Evolutionary conservation across 371 early-diverging fungal genomes (phyloP).

Genomic region (Fennellomyces sp.): DNA sequence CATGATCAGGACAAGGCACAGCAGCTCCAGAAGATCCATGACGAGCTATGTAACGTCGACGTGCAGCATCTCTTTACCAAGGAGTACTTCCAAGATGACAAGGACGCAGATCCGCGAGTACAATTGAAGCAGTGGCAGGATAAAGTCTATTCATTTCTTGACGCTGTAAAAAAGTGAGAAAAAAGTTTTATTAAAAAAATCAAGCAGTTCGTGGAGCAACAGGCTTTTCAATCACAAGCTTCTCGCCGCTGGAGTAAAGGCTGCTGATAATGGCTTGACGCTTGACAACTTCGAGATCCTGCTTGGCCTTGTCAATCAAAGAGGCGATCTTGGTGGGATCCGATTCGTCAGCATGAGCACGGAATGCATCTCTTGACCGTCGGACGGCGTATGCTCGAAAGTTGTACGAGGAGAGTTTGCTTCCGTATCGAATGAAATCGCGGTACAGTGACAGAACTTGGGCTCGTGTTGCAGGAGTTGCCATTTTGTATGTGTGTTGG

Average conservation of each 20-base stretch:
- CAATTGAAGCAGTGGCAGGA: conserved; percentile 5
- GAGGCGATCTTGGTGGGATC: conserved; percentile 57
- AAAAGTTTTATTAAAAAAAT: not conserved
- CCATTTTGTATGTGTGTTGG: conserved; percentile 9
- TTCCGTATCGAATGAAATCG: conserved; percentile 62
- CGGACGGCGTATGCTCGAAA: conserved; percentile 74
- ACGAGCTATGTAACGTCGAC: conserved; percentile 35
- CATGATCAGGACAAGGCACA: conserved; percentile 23
- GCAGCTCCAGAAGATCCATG: conserved; percentile 23
- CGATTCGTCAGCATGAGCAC: conserved; percentile 56
- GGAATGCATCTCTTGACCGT: conserved; percentile 70
- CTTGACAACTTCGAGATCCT: conserved; percentile 64
- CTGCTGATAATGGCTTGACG: conserved; percentile 69
- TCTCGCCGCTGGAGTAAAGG: conserved; percentile 57
- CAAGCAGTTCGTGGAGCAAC: conserved; percentile 5
- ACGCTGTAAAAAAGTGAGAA: not conserved
- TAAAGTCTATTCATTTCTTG: not conserved
- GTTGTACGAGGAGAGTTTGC: conserved; percentile 71
- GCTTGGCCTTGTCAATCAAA: conserved; percentile 55
- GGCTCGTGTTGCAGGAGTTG: conserved; percentile 29
- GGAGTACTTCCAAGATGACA: conserved; percentile 31
- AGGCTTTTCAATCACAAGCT: conserved; percentile 52
- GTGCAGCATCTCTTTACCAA: conserved; percentile 35
- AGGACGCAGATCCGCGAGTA: not conserved
- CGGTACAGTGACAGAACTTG: conserved; percentile 70